These are phyloP conservation scores for Parathielavia appendiculata DNA, from an alignment of 495 filamentous ascomycete species.

Conservation along the genomic window DNA sequence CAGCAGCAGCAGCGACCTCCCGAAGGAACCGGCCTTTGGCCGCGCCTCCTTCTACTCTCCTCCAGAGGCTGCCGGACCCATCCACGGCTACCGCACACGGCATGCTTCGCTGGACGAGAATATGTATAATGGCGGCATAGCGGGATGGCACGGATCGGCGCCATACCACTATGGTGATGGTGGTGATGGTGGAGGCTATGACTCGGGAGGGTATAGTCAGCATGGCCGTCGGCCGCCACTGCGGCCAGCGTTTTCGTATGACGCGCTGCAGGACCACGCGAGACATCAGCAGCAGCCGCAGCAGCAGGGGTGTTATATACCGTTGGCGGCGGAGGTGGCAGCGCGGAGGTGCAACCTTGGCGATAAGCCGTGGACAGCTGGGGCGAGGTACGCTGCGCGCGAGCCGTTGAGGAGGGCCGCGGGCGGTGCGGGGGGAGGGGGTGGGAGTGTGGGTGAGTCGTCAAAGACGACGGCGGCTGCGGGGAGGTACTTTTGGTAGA, in stretches of 20 bases:
- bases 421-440: not conserved
- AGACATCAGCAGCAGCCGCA: constrained; percentile 6
- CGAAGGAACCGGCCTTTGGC: constrained; percentile 6
- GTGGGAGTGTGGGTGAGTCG: not conserved
- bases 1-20: not conserved
- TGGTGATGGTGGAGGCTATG: not conserved
- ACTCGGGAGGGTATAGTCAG: not conserved
- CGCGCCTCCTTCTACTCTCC: not conserved
- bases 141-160: not conserved
- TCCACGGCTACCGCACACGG: constrained; percentile 14
- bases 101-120: constrained; percentile 19
- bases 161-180: not conserved
- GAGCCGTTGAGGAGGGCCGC: not conserved
- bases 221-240: constrained; percentile 1
- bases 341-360: not conserved
- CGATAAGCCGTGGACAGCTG: not conserved
- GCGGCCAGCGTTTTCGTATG: constrained; percentile 12
- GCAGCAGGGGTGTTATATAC: not conserved
- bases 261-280: constrained; percentile 12
- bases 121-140: constrained; percentile 10
- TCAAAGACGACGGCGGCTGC: not conserved
- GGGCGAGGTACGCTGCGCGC: not conserved
- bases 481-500: not conserved
- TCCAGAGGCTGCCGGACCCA: not conserved
- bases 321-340: not conserved